A percentile compares a stretch with the other conserved stretches of the same genome.
Evolutionary conservation across 805 yeast genomes (phyloP).

Genomic region (Candida dendrica): DNA sequence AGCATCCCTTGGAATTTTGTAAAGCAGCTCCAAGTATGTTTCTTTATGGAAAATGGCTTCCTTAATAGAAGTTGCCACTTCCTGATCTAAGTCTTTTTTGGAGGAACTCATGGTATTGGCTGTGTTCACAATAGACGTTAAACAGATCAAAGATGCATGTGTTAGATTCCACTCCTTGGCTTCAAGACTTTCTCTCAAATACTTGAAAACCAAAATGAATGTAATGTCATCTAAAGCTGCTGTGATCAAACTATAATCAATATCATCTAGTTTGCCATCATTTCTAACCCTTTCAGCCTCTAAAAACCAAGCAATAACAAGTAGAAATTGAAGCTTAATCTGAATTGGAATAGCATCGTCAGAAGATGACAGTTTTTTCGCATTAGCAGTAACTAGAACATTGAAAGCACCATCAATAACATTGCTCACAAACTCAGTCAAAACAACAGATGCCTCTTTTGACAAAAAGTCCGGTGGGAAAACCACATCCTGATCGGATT

Average conservation of each 20-base stretch:
- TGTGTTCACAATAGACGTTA: constrained; percentile 51
- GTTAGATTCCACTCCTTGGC: constrained; percentile 49
- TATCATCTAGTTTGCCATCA: constrained; percentile 16
- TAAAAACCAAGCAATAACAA: constrained; percentile 69
- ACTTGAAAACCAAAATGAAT: constrained; percentile 40
- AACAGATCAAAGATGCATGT: constrained; percentile 63
- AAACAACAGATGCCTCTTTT: constrained; percentile 21
- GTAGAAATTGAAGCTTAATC: constrained; percentile 38
- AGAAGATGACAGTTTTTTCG: constrained; percentile 38
- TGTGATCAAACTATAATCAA: constrained; percentile 39
- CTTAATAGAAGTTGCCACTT: constrained; percentile 50
- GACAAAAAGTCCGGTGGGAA: constrained; percentile 22
- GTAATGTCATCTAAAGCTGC: constrained; percentile 55
- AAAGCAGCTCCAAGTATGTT: constrained; percentile 46
- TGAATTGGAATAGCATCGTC: constrained; percentile 16
- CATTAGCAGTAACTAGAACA: constrained; percentile 47
- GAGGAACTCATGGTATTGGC: constrained; percentile 34
- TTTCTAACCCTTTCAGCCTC: constrained; percentile 47
- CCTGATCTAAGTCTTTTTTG: constrained; percentile 37
- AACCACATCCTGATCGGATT: constrained; percentile 21
- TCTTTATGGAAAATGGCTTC: constrained; percentile 67
- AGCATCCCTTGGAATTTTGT: constrained; percentile 56
- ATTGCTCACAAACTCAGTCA: constrained; percentile 42
- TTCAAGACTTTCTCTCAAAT: constrained; percentile 32
- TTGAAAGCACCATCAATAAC: constrained; percentile 75